These are phyloP conservation scores for Aspergillus tamarii DNA, from an alignment of 2,329 filamentous ascomycete genomes.

Conservation along the genomic window DNA sequence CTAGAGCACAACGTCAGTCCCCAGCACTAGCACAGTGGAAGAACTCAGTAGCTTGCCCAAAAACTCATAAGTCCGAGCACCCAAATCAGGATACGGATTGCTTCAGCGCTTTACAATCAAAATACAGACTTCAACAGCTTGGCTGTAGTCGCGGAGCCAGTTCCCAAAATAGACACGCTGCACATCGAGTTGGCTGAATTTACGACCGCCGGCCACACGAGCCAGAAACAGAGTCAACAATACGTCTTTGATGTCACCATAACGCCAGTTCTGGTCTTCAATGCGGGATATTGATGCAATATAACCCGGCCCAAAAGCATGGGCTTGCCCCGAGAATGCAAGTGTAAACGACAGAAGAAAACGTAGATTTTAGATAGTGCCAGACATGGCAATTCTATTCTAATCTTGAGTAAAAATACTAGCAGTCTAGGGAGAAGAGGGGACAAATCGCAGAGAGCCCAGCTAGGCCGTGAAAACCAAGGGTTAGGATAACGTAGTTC, in stretches of 20 bases:
- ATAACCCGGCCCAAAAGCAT: slow-evolving; percentile 86
- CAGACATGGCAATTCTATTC: slow-evolving; percentile 21
- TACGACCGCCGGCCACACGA: slow-evolving; percentile 69
- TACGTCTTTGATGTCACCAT: slow-evolving; percentile 92
- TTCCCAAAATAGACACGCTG: slow-evolving; percentile 95
- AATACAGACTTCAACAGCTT: slow-evolving; percentile 90
- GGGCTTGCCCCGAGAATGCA: slow-evolving; percentile 66
- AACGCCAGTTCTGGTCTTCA: slow-evolving; percentile 85
- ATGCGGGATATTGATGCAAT: slow-evolving; percentile 80
- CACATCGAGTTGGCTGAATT: slow-evolving; percentile 85
- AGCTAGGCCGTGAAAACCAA: background rate
- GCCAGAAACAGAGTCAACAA: slow-evolving; percentile 73
- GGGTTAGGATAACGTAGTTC: background rate
- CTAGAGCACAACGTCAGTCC: slow-evolving; percentile 21
- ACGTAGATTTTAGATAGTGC: slow-evolving; percentile 27
- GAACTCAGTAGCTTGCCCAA: slow-evolving; percentile 61
- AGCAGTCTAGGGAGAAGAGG: background rate
- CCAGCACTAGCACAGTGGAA: background rate
- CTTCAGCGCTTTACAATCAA: slow-evolving; percentile 91
- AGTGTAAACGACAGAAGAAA: slow-evolving; percentile 59
- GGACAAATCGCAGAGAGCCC: background rate
- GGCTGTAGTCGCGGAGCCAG: slow-evolving; percentile 91
- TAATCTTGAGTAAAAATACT: background rate
- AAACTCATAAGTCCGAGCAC: slow-evolving; percentile 89
- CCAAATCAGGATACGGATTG: slow-evolving; percentile 86